A percentile compares a stretch with the other conserved stretches of the same genome.
Evolutionary conservation across 345 rosid species (phyloP).

Genomic region (Odontarrhena argentea): DNA sequence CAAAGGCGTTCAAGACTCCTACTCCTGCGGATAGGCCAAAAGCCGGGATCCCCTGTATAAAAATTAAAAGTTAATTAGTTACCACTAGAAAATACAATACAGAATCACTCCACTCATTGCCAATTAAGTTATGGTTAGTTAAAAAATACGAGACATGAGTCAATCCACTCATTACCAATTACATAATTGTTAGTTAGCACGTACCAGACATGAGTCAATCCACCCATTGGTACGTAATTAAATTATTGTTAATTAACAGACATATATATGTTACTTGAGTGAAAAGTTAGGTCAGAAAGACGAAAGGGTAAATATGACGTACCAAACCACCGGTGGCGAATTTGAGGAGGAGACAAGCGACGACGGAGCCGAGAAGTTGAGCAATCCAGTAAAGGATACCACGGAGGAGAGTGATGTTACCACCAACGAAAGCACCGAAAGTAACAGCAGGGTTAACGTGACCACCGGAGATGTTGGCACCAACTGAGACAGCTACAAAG

Average conservation of each 20-base stretch:
- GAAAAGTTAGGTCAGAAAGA: neutral
- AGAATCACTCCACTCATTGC: no score
- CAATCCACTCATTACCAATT: no score
- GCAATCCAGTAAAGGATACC: constrained; percentile 88
- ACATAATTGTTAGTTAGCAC: no score
- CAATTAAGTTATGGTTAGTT: no score
- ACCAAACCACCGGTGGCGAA: constrained; percentile 78
- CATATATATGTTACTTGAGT: no score
- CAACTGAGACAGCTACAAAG: constrained; percentile 76
- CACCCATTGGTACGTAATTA: no score
- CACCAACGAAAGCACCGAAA: constrained; percentile 84
- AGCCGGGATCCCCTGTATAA: constrained; percentile 56
- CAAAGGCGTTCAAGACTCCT: constrained; percentile 71
- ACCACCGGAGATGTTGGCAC: constrained; percentile 90
- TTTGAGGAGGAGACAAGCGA: constrained; percentile 78
- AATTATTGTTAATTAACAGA: no score
- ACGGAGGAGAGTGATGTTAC: constrained; percentile 83
- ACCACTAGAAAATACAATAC: no score
- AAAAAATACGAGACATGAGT: no score
- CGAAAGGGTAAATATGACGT: constrained; percentile 8
- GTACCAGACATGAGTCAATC: no score
- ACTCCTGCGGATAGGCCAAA: constrained; percentile 76
- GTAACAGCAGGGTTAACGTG: constrained; percentile 95
- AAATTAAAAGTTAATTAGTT: neutral
- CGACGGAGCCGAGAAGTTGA: constrained; percentile 85